Base-by-base conservation (phyloP, 345 rosid species). In the Syzygium aromaticum region DNA sequence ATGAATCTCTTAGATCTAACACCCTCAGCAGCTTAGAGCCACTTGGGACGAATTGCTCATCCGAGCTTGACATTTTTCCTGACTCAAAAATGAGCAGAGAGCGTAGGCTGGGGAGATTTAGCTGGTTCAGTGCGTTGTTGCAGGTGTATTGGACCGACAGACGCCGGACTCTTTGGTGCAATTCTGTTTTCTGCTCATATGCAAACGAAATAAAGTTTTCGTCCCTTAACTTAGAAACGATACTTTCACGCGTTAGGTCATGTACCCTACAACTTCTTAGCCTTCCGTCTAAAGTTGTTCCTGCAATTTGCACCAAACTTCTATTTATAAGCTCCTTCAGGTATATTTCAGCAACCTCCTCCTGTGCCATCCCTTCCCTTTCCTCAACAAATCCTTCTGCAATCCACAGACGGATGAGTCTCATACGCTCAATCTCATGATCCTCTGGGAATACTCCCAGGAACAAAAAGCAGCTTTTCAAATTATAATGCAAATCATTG, bases 281-380 rank as follows among this genome's bases (percentile, higher is more conserved):
- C 14, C 25, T 0, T 9, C 25, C 80, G 0, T 3, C 46, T 0
- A 0, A 8, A 64, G 0, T 4, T 17, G 7, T 67, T 8, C 1
- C 2, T 0, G 1, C 49, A 33, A 67, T 33, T 33, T 67, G 46
- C 80, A 67, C 80, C 49, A 67, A 33, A 67, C 3, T 67, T 33
- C 80, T 67, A 0, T 33, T 67, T 2, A 67, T 2, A 4, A 67
- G 80, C 80, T 33, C 46, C 3, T 67, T 67, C 7, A 33, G 2
- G 13, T 33, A 33, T 33, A 3, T 17, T 67, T 67, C 1, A 67
- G 7, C 80, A 33, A 67, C 80, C 25, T 2, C 80, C 2, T 33
- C 80, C 0, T 0, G 4, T 8, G 14, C 33, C 80, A 67, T 33
- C 1, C 25, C 7, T 33, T 67, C 14, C 8, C 25, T 67, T 67